A percentile compares a stretch with the other conserved stretches of the same genome.
phyloP scores from a whole-genome alignment of 2,329 filamentous ascomycete species.

The Penicillium sp. region DNA sequence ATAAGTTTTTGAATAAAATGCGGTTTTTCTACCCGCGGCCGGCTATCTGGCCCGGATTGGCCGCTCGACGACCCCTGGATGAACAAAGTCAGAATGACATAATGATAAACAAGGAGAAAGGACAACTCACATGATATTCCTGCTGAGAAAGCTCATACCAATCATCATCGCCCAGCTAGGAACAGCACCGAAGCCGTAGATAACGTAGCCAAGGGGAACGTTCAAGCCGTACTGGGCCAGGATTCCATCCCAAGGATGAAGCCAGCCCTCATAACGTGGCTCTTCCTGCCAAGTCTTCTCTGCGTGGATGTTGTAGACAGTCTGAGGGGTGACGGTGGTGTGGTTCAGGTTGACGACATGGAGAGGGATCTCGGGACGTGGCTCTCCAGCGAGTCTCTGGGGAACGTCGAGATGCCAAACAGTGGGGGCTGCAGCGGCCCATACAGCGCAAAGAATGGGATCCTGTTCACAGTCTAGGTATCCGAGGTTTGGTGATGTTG shows the following conservation, averaged over 20 bases:
- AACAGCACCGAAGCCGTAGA: slow-evolving; percentile 55
- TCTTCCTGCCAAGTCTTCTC: slow-evolving; percentile 54
- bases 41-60: slow-evolving; percentile 18
- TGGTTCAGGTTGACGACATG: slow-evolving; percentile 55
- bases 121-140: slow-evolving; percentile 57
- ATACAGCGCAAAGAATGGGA: slow-evolving; percentile 57
- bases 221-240: slow-evolving; percentile 52
- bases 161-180: slow-evolving; percentile 65
- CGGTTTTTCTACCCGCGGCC: slow-evolving; percentile 19
- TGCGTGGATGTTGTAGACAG: slow-evolving; percentile 55
- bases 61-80: slow-evolving; percentile 26
- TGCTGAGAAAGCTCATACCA: slow-evolving; percentile 56
- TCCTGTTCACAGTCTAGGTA: slow-evolving; percentile 58
- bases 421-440: slow-evolving; percentile 54
- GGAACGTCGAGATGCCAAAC: slow-evolving; percentile 58
- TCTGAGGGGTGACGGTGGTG: slow-evolving; percentile 53
- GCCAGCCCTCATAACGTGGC: slow-evolving; percentile 53
- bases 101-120: background rate
- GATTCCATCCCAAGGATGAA: slow-evolving; percentile 59
- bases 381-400: slow-evolving; percentile 49
- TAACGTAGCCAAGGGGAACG: slow-evolving; percentile 53
- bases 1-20: background rate
- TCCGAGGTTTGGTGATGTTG: slow-evolving; percentile 55
- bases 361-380: slow-evolving; percentile 50
- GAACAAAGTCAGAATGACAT: background rate